Evolutionary conservation across 1,284 basidiomycete genomes (phyloP), one percentile per base, ranked within the genome.

Genomic region (Ceratobasidium sp.): DNA sequence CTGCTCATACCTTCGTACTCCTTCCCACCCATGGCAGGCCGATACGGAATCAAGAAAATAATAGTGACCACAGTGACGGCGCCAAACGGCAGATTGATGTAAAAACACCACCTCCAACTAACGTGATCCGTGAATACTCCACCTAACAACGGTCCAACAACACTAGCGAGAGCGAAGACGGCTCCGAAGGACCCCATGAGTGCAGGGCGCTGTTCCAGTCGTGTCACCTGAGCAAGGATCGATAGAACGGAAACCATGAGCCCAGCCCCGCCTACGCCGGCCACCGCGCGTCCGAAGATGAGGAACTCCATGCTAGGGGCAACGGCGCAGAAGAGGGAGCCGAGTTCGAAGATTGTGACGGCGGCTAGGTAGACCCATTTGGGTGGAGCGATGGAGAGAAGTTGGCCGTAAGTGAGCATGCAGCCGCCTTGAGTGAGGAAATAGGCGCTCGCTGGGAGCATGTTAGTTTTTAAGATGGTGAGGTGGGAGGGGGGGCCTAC

Each of bases 261-360:
- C 5, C 86, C 87, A 0, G 84, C 84, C 0, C 85, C 86, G 7
- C 86, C 87, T 2, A 85, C 79, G 36, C 87, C 86, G 0, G 86
- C 83, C 50, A 88, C 77, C 0, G 85, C 86, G 33, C 87, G 82
- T n/a, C 84, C 85, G 27, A 86, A 77, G 65, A 86, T 85, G 71
- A 86, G 79, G 31, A 85, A 82, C 15, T 82, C 79, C 79, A 87
- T 86, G 59, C 64, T 82, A 0, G 82, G 82, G 0, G 87, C 84
- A 11, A 84, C 84, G 44, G 83, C 76, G 73, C 77, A 78, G 60
- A 78, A 78, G 53, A 79, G 57, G 22, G 80, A 80, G 15, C 77
- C 76, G 22, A 72, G 56, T n/a, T 75, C 69, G 54, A 84, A 84
- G 67, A 83, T 74, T 57, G 80, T 45, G 27, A 84, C 80, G 3